A percentile compares a stretch with the other conserved stretches of the same genome.
phyloP scores from a whole-genome alignment of 2,329 filamentous ascomycete species.

The Hyphodiscus sp. region DNA sequence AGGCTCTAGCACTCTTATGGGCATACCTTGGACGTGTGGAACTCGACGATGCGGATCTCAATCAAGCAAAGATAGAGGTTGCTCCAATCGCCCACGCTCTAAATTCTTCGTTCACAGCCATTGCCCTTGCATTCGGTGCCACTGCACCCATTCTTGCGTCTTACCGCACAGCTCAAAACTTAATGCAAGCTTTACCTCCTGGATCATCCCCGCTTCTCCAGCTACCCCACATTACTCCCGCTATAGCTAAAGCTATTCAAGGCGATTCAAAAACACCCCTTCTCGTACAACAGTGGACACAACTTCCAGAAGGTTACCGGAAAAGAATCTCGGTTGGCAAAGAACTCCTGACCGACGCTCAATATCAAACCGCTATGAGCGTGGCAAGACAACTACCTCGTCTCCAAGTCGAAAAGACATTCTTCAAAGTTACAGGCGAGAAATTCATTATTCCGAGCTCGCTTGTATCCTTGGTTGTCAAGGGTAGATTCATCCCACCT shows the following conservation, averaged over 20 bases:
- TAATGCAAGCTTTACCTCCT: slow-evolving; percentile 85
- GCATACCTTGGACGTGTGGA: slow-evolving; percentile 88
- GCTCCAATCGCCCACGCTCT: slow-evolving; percentile 80
- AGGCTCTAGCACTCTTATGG: slow-evolving; percentile 87
- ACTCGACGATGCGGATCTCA: slow-evolving; percentile 68
- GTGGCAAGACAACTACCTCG: slow-evolving; percentile 81
- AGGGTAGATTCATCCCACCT: slow-evolving; percentile 87
- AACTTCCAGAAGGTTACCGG: slow-evolving; percentile 67
- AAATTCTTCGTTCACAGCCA: slow-evolving; percentile 80
- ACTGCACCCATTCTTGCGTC: slow-evolving; percentile 75
- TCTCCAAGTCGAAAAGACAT: slow-evolving; percentile 81
- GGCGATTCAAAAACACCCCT: slow-evolving; percentile 69
- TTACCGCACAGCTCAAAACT: slow-evolving; percentile 74
- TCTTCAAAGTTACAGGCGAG: slow-evolving; percentile 98
- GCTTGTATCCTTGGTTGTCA: slow-evolving; percentile 89
- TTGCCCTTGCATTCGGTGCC: slow-evolving; percentile 81
- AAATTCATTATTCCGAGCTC: slow-evolving; percentile 87
- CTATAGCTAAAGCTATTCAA: slow-evolving; percentile 60
- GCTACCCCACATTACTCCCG: slow-evolving; percentile 76
- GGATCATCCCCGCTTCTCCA: slow-evolving; percentile 83
- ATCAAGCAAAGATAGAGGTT: slow-evolving; percentile 82
- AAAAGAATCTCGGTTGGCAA: slow-evolving; percentile 64
- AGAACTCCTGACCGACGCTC: slow-evolving; percentile 62
- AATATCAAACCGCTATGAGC: slow-evolving; percentile 69
- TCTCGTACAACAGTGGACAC: slow-evolving; percentile 84